phyloP scores from a whole-genome alignment of 2,329 filamentous ascomycete species.

The Venturia asperata region DNA sequence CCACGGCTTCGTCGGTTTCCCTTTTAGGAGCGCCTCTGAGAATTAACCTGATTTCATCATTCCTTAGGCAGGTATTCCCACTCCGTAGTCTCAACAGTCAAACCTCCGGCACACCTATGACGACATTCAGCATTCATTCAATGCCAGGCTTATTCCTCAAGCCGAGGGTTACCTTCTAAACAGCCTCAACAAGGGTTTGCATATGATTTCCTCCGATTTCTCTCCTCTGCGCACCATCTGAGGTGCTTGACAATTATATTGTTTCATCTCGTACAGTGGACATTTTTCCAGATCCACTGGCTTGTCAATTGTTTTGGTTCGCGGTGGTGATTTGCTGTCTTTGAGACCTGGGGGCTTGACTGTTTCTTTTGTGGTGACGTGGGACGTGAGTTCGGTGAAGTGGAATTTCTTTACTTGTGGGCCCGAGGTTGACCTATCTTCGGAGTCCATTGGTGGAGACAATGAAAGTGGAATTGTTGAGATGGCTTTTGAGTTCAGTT shows the following conservation, averaged over 20 bases:
- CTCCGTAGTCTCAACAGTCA: slow-evolving; percentile 56
- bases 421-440: slow-evolving; percentile 39
- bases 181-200: slow-evolving; percentile 51
- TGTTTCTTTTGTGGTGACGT: slow-evolving; percentile 45
- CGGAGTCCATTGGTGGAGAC: not conserved
- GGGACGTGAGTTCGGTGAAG: slow-evolving; percentile 43
- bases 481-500: not conserved
- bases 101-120: slow-evolving; percentile 44
- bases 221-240: slow-evolving; percentile 37
- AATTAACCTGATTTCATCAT: not conserved
- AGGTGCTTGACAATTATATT: slow-evolving; percentile 52
- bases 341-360: slow-evolving; percentile 46
- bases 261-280: slow-evolving; percentile 51
- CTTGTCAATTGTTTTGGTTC: not conserved
- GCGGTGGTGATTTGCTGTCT: not conserved
- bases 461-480: not conserved
- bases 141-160: slow-evolving; percentile 17
- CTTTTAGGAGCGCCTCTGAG: not conserved
- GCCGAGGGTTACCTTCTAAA: slow-evolving; percentile 48
- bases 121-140: slow-evolving; percentile 20
- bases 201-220: slow-evolving; percentile 39
- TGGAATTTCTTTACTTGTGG: slow-evolving; percentile 49
- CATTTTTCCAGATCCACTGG: slow-evolving; percentile 49
- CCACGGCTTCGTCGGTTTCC: too few species aligned
- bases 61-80: slow-evolving; percentile 42